Base-by-base conservation (phyloP, 176 grass and related monocot species). In the sorghum (Sorghum bicolor) region DNA sequence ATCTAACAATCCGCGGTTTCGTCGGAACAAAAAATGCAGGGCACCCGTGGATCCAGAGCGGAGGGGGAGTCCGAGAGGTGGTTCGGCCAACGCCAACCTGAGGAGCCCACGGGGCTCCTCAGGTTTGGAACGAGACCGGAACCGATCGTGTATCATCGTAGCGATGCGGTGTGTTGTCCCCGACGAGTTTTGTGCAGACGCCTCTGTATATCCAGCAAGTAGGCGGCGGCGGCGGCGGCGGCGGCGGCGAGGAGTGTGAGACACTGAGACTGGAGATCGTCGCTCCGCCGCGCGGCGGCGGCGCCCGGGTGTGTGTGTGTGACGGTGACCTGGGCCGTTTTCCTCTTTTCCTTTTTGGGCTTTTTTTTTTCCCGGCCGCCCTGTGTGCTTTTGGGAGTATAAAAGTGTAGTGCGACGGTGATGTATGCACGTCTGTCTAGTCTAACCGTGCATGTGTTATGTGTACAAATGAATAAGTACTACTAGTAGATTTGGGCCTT, bases 11-110 rank as follows among this genome's bases (percentile, higher is more conserved):
- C 62, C 43, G 28, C 52, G 30, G 11, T 31, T 45, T 69, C 8
- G 3, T 74, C 4, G 9, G 24, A 44, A 1, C 24, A 32, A 75
- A 80, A 67, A 65, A n/a, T 75, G 12, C 85, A 96, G 94, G 5
- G 72, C 94, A 96, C 83, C 94, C 91, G 2, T 96, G 94, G 94
- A 93, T 96, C 66, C 22, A 77, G 86, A 87, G 81, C 63, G 83
- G 91, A 44, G 88, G 91, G 6, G 86, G 78, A 28, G 24, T 57
- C 64, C 76, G 70, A 20, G 78, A 78, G 68, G 70, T 1, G 17
- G 70, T 77, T 67, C 68, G 83, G 61, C 63, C 77, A 38, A 87
- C 43, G 61, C 63, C 77, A 38, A 87, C 43, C 85, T 90, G 80
- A 66, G 58, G 4, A 62, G 10, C 11, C 52, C 17, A n/a, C n/a